Evolutionary conservation across 768 basidiomycete genomes (phyloP).

Genomic region (Suillus brevipes): DNA sequence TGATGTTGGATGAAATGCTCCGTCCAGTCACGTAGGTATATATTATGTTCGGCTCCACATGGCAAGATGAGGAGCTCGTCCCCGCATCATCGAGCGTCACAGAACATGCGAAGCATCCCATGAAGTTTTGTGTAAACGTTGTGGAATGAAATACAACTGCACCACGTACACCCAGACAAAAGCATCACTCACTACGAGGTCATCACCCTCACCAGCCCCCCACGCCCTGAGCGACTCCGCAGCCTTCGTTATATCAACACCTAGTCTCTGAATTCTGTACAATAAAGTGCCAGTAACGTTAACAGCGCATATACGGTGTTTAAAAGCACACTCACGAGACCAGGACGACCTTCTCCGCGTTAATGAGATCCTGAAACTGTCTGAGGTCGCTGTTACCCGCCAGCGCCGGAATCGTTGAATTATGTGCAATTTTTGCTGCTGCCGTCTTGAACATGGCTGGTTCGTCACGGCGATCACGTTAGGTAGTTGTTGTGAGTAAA

Average conservation of each 20-base stretch:
- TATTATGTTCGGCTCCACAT: background rate
- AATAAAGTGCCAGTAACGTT: background rate
- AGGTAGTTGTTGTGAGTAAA: background rate
- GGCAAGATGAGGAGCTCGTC: background rate
- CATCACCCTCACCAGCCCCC: constrained; percentile 82
- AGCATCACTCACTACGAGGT: constrained; percentile 59
- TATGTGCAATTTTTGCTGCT: constrained; percentile 85
- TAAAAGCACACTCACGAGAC: constrained; percentile 53
- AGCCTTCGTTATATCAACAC: constrained; percentile 64
- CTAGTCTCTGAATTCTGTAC: constrained; percentile 62
- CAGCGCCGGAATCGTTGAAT: constrained; percentile 75
- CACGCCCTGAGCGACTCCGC: constrained; percentile 70
- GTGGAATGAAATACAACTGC: background rate
- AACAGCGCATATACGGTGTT: background rate
- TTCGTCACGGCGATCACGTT: background rate
- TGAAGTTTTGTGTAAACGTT: background rate
- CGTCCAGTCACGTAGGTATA: background rate
- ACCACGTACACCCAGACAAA: constrained; percentile 10
- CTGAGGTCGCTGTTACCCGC: constrained; percentile 75
- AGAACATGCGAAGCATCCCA: background rate
- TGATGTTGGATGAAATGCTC: constrained; percentile 3
- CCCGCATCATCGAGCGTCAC: background rate
- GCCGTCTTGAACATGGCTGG: constrained; percentile 75
- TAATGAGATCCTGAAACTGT: constrained; percentile 86
- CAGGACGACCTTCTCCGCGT: constrained; percentile 81